phyloP scores from a whole-genome alignment of 129 eudicot genomes.

The Silybum marianum region DNA sequence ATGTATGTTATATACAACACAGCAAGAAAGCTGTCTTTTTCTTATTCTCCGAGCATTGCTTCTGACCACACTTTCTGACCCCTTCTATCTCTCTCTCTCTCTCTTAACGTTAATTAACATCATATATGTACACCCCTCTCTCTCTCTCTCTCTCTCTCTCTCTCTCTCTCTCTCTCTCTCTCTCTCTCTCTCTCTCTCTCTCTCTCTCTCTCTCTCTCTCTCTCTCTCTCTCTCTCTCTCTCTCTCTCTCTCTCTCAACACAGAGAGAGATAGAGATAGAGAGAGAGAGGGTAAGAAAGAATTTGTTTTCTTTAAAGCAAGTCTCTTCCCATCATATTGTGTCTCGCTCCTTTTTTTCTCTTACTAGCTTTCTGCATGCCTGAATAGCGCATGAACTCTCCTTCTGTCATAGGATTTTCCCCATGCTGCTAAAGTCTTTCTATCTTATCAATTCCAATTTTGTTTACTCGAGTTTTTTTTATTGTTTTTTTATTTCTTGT shows the following conservation, averaged over 20 bases:
- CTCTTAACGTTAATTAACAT: background rate
- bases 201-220: too few relatives aligned
- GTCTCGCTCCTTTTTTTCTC: slow-evolving; percentile 7
- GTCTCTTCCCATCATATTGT: slow-evolving; percentile 21
- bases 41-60: slow-evolving; percentile 35
- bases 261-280: too few relatives aligned
- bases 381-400: slow-evolving; percentile 32
- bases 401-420: slow-evolving; percentile 37
- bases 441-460: slow-evolving; percentile 23
- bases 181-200: too few relatives aligned
- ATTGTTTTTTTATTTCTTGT: background rate
- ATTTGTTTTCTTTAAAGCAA: slow-evolving; percentile 14
- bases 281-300: background rate
- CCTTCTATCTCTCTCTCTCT: background rate
- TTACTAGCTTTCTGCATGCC: slow-evolving; percentile 39
- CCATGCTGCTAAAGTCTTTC: slow-evolving; percentile 30
- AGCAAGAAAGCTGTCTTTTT: slow-evolving; percentile 33
- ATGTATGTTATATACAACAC: slow-evolving; percentile 8
- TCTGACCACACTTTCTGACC: slow-evolving; percentile 21
- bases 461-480: slow-evolving; percentile 4
- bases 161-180: too few relatives aligned
- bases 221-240: too few relatives aligned
- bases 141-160: too few relatives aligned
- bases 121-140: background rate
- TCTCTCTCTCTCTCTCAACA: too few relatives aligned